Evolutionary conservation across 225 moss, liverwort and hornwort genomes (phyloP).

Genomic region (Bryum argenteum): DNA sequence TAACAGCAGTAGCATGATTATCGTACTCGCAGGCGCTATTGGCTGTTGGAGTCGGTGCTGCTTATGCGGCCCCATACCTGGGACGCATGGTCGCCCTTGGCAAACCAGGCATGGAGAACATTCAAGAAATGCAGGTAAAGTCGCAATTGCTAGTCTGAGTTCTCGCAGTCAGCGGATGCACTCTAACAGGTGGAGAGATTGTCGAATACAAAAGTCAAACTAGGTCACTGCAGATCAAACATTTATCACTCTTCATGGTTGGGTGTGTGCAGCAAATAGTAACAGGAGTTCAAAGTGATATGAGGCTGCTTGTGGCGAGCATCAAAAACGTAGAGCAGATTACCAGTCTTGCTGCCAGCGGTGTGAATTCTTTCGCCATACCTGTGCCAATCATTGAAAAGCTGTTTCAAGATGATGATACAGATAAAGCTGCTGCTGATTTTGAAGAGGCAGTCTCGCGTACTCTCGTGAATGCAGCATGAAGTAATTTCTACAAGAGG

Average conservation of each 20-base stretch:
- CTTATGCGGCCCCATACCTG: constrained; percentile 68
- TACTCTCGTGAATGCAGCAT: constrained; percentile 26
- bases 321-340: constrained; percentile 58
- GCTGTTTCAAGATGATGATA: constrained; percentile 47
- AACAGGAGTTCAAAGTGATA: constrained; percentile 53
- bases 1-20: background rate
- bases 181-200: background rate
- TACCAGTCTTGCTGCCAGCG: constrained; percentile 50
- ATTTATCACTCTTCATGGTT: background rate
- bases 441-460: constrained; percentile 55
- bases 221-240: background rate
- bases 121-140: constrained; percentile 61
- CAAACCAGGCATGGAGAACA: constrained; percentile 53
- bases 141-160: background rate
- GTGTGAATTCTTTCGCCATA: constrained; percentile 55
- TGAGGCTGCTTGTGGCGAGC: constrained; percentile 69
- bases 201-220: background rate
- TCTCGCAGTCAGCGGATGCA: background rate
- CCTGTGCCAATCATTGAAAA: constrained; percentile 51
- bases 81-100: constrained; percentile 67
- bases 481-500: too few species aligned
- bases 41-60: constrained; percentile 67
- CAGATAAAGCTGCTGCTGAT: constrained; percentile 46
- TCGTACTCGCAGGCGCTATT: constrained; percentile 44
- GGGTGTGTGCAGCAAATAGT: constrained; percentile 48